Evolutionary conservation across 2,329 filamentous ascomycete genomes (phyloP), one percentile per base, ranked within the genome.

Genomic region (Fusarium annulatum): DNA sequence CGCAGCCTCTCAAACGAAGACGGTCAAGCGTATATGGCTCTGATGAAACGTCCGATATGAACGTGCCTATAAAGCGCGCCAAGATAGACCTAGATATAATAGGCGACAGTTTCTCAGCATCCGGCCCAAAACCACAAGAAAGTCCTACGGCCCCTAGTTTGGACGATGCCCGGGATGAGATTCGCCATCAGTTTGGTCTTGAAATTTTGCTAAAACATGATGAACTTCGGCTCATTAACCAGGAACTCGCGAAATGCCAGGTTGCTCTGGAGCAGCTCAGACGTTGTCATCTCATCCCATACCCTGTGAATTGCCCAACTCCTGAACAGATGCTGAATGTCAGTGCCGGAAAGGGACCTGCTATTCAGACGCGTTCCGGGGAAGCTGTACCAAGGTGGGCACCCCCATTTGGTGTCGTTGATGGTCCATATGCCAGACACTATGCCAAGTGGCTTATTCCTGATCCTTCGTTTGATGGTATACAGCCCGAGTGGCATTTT

Each of bases 211-310:
- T 97, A 81, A 98, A 98, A 86, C 96, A 99, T 83, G 91, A 96
- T 79, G 96, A 99, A 85, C 85, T 98, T 67, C 94, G 95, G 64
- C 87, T 97, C 76, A 97, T 98, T 82, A 94, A 98, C 80, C 95
- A 97, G 83, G 96, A 98, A 84, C 88, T 98, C 74, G 96, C 94
- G 74, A 98, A 98, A 85, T 98, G 95, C 80, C 95, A 98, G 85
- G 86, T 95, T 73, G 94, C 95, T 16, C 88, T 98, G 76, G 96
- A 99, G 84, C 96, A 98, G 84, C 86, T 99, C 72, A 93, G 96
- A 77, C 92, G 96, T 69, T 98, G 95, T 84, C 92, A 96, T 80
- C 87, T 98, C 75, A 96, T 97, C 76, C 96, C 96, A 9, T 98
- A 95, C 81, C 95, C 96, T 38, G 90, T 91, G 72, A 89, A 90